A percentile compares a stretch with the other conserved stretches of the same genome.
Conservation (phyloP, 441 rosid genomes). For the Pelargonium australe region DNA sequence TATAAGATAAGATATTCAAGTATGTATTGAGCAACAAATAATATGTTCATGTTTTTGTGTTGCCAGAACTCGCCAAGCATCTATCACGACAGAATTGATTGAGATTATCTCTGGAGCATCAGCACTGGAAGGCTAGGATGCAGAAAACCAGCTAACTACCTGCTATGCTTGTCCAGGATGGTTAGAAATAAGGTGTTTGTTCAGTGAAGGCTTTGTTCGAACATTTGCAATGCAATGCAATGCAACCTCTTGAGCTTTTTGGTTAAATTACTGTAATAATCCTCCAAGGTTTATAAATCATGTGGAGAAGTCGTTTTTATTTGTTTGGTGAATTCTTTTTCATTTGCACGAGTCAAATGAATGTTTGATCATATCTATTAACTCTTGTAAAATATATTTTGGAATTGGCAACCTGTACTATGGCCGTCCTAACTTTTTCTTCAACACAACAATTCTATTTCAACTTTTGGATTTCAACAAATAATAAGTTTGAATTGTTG, state of each 20-base stretch:
- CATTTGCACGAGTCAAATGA: no score
- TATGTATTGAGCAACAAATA: not conserved
- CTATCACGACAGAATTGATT: conserved; percentile 85
- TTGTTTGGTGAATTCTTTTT: conserved; percentile 1
- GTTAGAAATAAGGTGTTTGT: conserved; percentile 31
- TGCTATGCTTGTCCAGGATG: conserved; percentile 12
- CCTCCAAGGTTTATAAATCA: conserved; percentile 17
- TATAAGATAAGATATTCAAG: no score
- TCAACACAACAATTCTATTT: no score
- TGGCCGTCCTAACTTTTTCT: no score
- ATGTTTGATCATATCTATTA: no score
- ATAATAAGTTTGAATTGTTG: no score
- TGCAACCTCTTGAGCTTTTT: conserved; percentile 20
- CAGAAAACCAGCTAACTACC: not conserved
- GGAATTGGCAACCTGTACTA: no score
- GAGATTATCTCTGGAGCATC: conserved; percentile 96
- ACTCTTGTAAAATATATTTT: no score
- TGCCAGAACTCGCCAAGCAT: conserved; percentile 91
- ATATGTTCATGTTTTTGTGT: conserved; percentile 10
- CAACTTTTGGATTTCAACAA: no score
- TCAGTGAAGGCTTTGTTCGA: conserved; percentile 23
- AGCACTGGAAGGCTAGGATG: conserved; percentile 58
- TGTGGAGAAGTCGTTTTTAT: conserved; percentile 18
- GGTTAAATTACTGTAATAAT: conserved; percentile 34
- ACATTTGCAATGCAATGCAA: conserved; percentile 5